Percentiles rank a stretch among this genome's conserved stretches.
These are phyloP conservation scores for Zasmidium angulare DNA, from an alignment of 2,329 filamentous ascomycete species.

Conservation along the genomic window DNA sequence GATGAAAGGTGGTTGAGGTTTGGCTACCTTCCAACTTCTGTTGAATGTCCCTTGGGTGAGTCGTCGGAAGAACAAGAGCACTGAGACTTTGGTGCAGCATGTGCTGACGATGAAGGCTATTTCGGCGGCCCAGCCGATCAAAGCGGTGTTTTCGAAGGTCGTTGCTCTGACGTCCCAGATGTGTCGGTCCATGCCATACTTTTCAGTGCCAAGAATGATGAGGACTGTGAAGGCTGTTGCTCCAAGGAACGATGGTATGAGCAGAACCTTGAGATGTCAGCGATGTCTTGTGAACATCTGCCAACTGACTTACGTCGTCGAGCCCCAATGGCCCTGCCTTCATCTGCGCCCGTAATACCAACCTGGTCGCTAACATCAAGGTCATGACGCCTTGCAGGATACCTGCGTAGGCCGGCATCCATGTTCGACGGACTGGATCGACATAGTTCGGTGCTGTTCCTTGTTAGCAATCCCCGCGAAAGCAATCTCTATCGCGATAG, in stretches of 20 bases:
- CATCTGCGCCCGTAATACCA: slow-evolving; percentile 28
- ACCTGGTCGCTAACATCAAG: slow-evolving; percentile 24
- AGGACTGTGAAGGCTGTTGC: slow-evolving; percentile 25
- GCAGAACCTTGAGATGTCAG: slow-evolving; percentile 14
- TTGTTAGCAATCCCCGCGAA: neutral
- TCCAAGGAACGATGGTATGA: slow-evolving; percentile 23
- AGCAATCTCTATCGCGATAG: neutral
- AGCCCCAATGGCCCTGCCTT: slow-evolving; percentile 29
- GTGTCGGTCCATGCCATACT: slow-evolving; percentile 35
- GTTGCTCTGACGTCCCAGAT: slow-evolving; percentile 35
- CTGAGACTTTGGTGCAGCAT: slow-evolving; percentile 37
- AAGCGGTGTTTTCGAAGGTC: slow-evolving; percentile 22
- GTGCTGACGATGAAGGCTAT: slow-evolving; percentile 34
- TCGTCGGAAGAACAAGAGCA: slow-evolving; percentile 44
- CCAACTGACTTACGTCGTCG: slow-evolving; percentile 30
- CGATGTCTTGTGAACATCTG: neutral
- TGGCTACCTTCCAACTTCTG: slow-evolving; percentile 27
- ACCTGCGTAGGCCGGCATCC: slow-evolving; percentile 34
- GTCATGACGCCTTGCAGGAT: slow-evolving; percentile 29
- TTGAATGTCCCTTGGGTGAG: slow-evolving; percentile 38
- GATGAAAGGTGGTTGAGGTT: neutral
- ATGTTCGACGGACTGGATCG: slow-evolving; percentile 14
- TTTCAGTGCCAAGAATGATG: slow-evolving; percentile 24
- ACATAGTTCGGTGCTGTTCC: slow-evolving; percentile 4
- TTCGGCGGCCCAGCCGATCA: slow-evolving; percentile 36